Percentiles rank a stretch among this genome's conserved stretches.
Conservation (phyloP, 768 basidiomycete species). For the Pulveroboletus frians region DNA sequence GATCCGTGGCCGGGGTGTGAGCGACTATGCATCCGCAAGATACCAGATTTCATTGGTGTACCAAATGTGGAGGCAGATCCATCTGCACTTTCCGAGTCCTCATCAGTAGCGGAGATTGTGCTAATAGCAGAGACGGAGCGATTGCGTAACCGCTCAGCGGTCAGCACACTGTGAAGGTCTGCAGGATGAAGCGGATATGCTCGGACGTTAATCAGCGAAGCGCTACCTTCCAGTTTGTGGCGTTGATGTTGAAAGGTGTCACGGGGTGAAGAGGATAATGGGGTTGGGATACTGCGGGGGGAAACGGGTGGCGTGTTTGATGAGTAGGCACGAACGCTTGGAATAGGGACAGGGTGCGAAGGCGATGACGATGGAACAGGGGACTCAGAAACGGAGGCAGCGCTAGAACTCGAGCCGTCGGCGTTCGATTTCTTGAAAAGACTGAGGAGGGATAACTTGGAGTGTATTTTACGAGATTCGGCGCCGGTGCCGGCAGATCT, state of each 20-base stretch:
- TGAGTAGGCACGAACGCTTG: slow-evolving; percentile 15
- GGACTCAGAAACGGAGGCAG: slow-evolving; percentile 29
- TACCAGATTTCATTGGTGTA: slow-evolving; percentile 33
- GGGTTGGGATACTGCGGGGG: slow-evolving; percentile 19
- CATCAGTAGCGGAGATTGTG: slow-evolving; percentile 11
- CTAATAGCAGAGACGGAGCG: slow-evolving; percentile 35
- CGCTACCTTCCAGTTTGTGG: slow-evolving; percentile 21
- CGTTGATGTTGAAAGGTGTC: slow-evolving; percentile 18
- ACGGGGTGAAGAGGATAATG: slow-evolving; percentile 29
- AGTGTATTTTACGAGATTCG: slow-evolving; percentile 52
- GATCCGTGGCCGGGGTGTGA: slow-evolving; percentile 33
- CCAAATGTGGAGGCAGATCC: slow-evolving; percentile 20
- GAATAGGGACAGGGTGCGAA: slow-evolving; percentile 23
- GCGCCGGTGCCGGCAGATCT: slow-evolving; percentile 69
- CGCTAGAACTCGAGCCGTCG: slow-evolving; percentile 34
- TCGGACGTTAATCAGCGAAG: slow-evolving; percentile 19
- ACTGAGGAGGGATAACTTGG: slow-evolving; percentile 70
- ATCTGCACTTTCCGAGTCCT: slow-evolving; percentile 23
- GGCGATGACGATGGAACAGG: slow-evolving; percentile 26
- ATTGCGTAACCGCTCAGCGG: slow-evolving; percentile 31
- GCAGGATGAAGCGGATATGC: slow-evolving; percentile 39
- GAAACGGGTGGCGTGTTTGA: slow-evolving; percentile 25
- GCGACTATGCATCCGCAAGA: slow-evolving; percentile 37
- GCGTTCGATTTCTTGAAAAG: slow-evolving; percentile 61
- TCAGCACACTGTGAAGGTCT: slow-evolving; percentile 45